A percentile compares a stretch with the other conserved stretches of the same genome.
phyloP scores from a whole-genome alignment of 345 rosid species.

The Limnanthes douglasii region DNA sequence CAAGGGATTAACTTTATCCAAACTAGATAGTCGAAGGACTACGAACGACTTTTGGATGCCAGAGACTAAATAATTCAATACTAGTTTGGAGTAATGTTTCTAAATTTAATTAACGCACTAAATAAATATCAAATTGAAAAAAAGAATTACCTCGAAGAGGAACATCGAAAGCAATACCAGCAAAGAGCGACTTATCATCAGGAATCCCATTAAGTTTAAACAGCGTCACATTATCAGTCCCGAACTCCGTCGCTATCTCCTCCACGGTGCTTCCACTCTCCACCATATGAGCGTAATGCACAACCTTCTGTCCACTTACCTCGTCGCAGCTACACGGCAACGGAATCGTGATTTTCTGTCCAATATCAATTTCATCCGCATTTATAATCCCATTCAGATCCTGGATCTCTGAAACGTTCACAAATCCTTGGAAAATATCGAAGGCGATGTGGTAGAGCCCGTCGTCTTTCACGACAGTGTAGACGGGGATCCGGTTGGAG shows the following conservation, averaged over 20 bases:
- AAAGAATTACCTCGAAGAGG: constrained; percentile 35
- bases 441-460: constrained; percentile 22
- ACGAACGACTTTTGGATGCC: constrained; percentile 1
- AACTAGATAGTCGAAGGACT: neutral
- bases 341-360: constrained; percentile 38
- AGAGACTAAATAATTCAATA: neutral
- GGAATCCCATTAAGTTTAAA: constrained; percentile 26
- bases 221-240: constrained; percentile 17
- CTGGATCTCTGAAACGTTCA: constrained; percentile 15
- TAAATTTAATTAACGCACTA: neutral
- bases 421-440: constrained; percentile 15
- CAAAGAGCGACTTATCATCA: constrained; percentile 13
- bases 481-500: constrained; percentile 23
- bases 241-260: constrained; percentile 28
- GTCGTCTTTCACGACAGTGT: constrained; percentile 29
- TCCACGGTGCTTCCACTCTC: constrained; percentile 21
- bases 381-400: constrained; percentile 16
- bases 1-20: neutral
- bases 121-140: neutral
- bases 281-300: constrained; percentile 52
- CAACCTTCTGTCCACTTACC: constrained; percentile 21
- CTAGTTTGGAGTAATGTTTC: neutral
- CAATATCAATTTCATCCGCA: constrained; percentile 7
- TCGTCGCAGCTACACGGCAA: constrained; percentile 57
- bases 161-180: constrained; percentile 28